These are phyloP conservation scores for Lentithecium fluviatile DNA, from an alignment of 495 filamentous ascomycete genomes.

Conservation along the genomic window DNA sequence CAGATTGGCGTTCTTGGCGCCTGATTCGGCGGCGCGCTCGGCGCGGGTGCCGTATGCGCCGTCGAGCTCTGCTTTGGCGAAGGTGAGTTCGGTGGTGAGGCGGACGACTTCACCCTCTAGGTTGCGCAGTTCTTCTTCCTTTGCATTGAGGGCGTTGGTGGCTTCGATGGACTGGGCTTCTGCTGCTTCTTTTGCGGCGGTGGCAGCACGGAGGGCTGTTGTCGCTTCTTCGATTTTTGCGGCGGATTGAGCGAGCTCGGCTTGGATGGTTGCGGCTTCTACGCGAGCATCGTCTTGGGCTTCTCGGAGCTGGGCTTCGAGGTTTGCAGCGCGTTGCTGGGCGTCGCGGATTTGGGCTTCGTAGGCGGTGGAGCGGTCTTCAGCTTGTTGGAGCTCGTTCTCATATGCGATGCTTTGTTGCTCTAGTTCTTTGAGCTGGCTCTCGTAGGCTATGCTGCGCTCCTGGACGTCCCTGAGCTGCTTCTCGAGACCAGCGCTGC, in stretches of 20 bases:
- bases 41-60: slow-evolving; percentile 71
- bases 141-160: slow-evolving; percentile 18
- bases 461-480: slow-evolving; percentile 12
- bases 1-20: slow-evolving; percentile 57
- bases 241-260: slow-evolving; percentile 32
- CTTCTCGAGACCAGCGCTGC: neutral
- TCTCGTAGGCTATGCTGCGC: slow-evolving; percentile 6
- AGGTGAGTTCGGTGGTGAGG: slow-evolving; percentile 84
- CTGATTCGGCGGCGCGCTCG: slow-evolving; percentile 40
- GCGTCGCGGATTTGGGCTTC: slow-evolving; percentile 7
- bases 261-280: slow-evolving; percentile 32
- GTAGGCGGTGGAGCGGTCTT: slow-evolving; percentile 4
- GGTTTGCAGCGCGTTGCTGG: slow-evolving; percentile 10
- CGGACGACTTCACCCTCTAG: slow-evolving; percentile 81
- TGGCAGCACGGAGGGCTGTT: slow-evolving; percentile 12
- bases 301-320: slow-evolving; percentile 20
- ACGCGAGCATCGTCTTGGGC: slow-evolving; percentile 34
- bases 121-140: slow-evolving; percentile 52
- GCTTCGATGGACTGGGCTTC: slow-evolving; percentile 23
- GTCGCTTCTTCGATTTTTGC: slow-evolving; percentile 19
- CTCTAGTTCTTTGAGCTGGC: slow-evolving; percentile 9
- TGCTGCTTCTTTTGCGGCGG: slow-evolving; percentile 27
- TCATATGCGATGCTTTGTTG: neutral
- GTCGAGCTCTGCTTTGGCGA: slow-evolving; percentile 92
- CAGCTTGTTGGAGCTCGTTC: neutral